phyloP scores from a whole-genome alignment of 78 protist genomes.

The Dictyostelium capitatum region DNA sequence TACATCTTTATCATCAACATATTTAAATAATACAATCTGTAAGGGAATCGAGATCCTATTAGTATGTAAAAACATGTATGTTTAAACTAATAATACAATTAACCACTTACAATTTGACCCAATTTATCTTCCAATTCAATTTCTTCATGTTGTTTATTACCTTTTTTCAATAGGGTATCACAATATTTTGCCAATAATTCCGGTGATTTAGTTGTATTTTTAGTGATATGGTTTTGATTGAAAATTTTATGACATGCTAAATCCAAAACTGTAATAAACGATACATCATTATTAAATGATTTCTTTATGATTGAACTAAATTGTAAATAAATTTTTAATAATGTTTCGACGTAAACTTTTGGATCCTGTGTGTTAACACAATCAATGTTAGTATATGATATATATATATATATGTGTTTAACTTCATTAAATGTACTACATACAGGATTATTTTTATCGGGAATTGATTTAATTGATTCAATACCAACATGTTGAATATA shows the following conservation, averaged over 20 bases:
- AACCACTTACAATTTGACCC: conserved; percentile 68
- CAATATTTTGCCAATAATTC: conserved; percentile 91
- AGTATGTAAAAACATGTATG: background rate
- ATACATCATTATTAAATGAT: conserved; percentile 84
- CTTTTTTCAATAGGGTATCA: conserved; percentile 84
- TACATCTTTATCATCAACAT: conserved; percentile 91
- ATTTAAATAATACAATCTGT: conserved; percentile 88
- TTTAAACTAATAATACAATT: background rate
- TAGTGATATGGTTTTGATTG: conserved; percentile 72
- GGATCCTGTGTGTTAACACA: conserved; percentile 19
- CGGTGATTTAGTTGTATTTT: conserved; percentile 76
- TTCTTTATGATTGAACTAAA: conserved; percentile 54
- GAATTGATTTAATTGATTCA: conserved; percentile 52
- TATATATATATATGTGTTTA: background rate
- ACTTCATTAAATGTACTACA: too few relatives aligned
- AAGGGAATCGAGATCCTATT: too few relatives aligned
- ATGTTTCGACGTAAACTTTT: conserved; percentile 82
- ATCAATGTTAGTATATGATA: background rate
- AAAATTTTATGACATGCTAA: conserved; percentile 85
- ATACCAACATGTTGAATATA: conserved; percentile 73
- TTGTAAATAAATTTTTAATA: conserved; percentile 82
- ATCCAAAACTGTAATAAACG: conserved; percentile 87
- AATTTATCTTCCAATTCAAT: conserved; percentile 85
- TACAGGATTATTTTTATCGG: conserved; percentile 53
- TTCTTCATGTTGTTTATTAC: conserved; percentile 70